phyloP scores from a whole-genome alignment of 306 rosid species.

The Canavalia ensiformis region DNA sequence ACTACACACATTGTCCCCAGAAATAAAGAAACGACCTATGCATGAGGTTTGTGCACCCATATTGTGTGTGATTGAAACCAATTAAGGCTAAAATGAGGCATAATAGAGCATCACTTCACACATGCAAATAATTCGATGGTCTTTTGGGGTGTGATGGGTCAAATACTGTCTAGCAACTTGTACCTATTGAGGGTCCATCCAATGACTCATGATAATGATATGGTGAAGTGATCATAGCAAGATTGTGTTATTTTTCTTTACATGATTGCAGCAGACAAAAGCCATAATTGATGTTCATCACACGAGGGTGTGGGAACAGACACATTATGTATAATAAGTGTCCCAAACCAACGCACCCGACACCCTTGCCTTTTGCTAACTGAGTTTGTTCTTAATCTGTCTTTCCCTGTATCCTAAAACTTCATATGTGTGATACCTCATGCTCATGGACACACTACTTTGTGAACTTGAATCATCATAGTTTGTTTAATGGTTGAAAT shows the following conservation, averaged over 20 bases:
- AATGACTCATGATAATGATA: not conserved
- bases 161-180: not conserved
- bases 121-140: not conserved
- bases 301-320: constrained; percentile 42
- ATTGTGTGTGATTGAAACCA: constrained; percentile 20
- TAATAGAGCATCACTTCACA: not conserved
- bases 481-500: not conserved
- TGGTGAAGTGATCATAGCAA: not conserved
- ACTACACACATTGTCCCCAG: not conserved
- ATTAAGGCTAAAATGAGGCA: not conserved
- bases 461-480: not conserved
- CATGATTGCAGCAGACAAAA: constrained; percentile 47
- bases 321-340: constrained; percentile 2
- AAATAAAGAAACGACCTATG: not conserved
- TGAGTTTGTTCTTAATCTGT: constrained; percentile 17
- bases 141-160: constrained; percentile 14
- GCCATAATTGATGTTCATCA: constrained; percentile 39
- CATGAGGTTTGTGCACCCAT: not conserved
- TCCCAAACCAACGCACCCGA: constrained; percentile 42
- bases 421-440: not conserved
- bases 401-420: constrained; percentile 13
- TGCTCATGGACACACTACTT: not conserved
- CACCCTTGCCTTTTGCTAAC: constrained; percentile 28
- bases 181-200: constrained; percentile 9
- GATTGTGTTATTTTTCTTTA: constrained; percentile 11